Evolutionary conservation across 352 stramenopile species (phyloP), one percentile per base, ranked within the genome.

Genomic region (Pythium aquatile): DNA sequence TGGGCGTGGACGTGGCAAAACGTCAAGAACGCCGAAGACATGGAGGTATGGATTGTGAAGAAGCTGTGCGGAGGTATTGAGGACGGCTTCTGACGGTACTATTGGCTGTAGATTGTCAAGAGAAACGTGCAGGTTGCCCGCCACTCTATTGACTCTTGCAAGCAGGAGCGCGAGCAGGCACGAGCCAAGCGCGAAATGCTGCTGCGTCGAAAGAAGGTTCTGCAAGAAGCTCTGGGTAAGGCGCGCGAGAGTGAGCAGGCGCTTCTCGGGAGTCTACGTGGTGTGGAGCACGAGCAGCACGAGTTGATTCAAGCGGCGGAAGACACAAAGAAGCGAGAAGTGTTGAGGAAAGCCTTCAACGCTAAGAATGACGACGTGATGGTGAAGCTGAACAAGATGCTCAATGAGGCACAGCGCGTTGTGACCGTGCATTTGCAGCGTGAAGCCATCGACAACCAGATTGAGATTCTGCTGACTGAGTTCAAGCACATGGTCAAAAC

Each of bases 1-100:
- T 84, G 76, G 76, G 57, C 63, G 47, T 84, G 76, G 76, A 37
- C 72, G 20, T 77, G 66, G 47, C 55, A 51, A 29, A 79, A 84
- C 66, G 37, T 84, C 35, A 75, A 74, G 49, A 78, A 61, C 28
- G 71, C 60, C 14, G 64, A 75, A 49, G 72, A 80, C 11, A 73
- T 81, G 66, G 65, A 75, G 47, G 73, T 80, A 5, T 14, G 56
- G 48, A 30, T 30, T 17, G 28, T 10, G 16, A 11, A 37, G 7
- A 32, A 6, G 20, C 5, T 24, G 2, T 51, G 9, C 1, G 49
- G 1, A 8, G 24, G 35, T 9, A 57, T 33, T 14, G n/a, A 11
- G 37, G 42, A 11, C 24, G 16, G 35, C 7, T 11, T 42, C 35
- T 42, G 35, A 16, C 16, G 35, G 35, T 42, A 10, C 6, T 37